Conservation (phyloP, 305 asterid genomes). For the Fraxinus velutina region DNA sequence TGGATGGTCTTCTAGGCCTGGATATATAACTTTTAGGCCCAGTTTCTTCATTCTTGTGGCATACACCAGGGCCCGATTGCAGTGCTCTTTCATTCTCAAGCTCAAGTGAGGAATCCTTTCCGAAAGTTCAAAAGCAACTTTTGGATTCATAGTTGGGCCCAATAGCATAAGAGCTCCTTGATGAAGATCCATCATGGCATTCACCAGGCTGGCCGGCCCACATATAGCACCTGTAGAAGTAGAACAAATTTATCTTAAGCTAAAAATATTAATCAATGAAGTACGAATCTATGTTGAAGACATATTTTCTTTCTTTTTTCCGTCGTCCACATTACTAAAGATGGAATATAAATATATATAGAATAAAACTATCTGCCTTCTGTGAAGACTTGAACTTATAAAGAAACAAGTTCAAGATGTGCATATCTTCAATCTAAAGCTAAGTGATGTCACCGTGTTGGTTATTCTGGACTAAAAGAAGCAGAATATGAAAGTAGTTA, state of each 20-base stretch:
- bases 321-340: neutral
- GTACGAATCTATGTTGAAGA: neutral
- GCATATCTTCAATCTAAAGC: neutral
- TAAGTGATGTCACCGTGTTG: neutral
- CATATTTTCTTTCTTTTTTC: neutral
- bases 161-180: slow-evolving; percentile 83
- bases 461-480: neutral
- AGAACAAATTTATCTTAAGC: neutral
- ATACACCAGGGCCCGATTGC: slow-evolving; percentile 53
- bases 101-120: slow-evolving; percentile 80
- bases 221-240: slow-evolving; percentile 65
- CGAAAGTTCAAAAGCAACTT: slow-evolving; percentile 78
- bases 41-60: slow-evolving; percentile 64
- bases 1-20: slow-evolving; percentile 75
- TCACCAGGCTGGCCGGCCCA: slow-evolving; percentile 81
- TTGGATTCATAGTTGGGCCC: slow-evolving; percentile 93
- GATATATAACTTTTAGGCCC: slow-evolving; percentile 78
- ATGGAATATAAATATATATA: too few relatives aligned
- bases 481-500: neutral
- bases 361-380: neutral
- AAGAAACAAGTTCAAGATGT: neutral
- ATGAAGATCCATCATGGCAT: slow-evolving; percentile 91
- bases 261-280: too few relatives aligned
- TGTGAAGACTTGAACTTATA: neutral
- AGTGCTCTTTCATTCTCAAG: slow-evolving; percentile 85